Base-by-base conservation (phyloP, 768 basidiomycete genomes). In the Lyophyllum shimeji region DNA sequence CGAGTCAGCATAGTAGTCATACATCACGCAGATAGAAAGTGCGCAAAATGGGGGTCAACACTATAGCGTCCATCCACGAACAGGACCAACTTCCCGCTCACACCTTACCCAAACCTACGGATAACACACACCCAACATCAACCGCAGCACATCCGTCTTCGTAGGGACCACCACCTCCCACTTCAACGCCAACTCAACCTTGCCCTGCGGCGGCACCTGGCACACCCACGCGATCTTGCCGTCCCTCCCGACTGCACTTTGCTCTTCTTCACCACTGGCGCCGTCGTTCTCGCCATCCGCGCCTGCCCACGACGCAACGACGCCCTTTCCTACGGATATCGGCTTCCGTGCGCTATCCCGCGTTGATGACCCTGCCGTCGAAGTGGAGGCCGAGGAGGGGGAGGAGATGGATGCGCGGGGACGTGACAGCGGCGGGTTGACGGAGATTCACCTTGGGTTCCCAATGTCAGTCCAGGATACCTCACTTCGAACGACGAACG, bases 381-480 rank as follows among this genome's bases (percentile, higher is more conserved):
- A n/a, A n/a, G n/a, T n/a, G n/a, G n/a, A n/a, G n/a, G n/a, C n/a
- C n/a, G n/a, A n/a, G 29, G 29, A 29, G 29, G 29, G 9, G 29
- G 5, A 4, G 29, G 29, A 29, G 29, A 29, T 9, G 29, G 9
- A 5, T 29, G 29, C 29, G 9, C n/a, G n/a, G n/a, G 29, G 29
- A 9, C 29, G 29, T 9, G 29, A 5, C 5, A 29, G 29, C 29
- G 29, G 29, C 29, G 29, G 29, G 29, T 29, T 29, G 29, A 29
- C 9, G 5, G 9, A 29, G 29, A n/a, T 29, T 37, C 34, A 37
- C 34, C 34, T 12, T n/a, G n/a, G n/a, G n/a, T n/a, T n/a, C 4
- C 15, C 12, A 12, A 37, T 7, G 43, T 47, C 1, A 75, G 57
- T 9, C 64, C 51, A 0, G 75, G 74, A 24, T n/a, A 39, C 61